Percentiles rank a stretch among this genome's conserved stretches.
Evolutionary conservation across 805 yeast species (phyloP).

Genomic region (Maudiozyma saulgeensis): DNA sequence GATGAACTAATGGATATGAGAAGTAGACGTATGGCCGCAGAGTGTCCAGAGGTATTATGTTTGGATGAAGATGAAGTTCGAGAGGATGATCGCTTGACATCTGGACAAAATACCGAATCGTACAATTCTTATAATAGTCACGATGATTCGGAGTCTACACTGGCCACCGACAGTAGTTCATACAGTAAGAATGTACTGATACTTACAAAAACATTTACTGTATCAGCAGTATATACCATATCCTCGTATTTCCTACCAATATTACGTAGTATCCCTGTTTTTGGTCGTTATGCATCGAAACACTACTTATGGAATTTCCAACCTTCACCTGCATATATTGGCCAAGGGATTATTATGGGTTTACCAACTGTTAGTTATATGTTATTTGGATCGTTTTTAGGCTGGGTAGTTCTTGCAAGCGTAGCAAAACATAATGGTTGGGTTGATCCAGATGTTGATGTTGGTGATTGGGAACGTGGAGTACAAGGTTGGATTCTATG

Average conservation of each 20-base stretch:
- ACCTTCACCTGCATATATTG: slow-evolving; percentile 94
- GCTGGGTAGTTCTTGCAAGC: slow-evolving; percentile 92
- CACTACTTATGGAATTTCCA: slow-evolving; percentile 78
- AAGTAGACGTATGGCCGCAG: slow-evolving; percentile 14
- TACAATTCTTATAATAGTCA: neutral
- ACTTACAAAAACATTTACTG: slow-evolving; percentile 48
- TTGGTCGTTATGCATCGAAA: slow-evolving; percentile 55
- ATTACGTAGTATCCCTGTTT: slow-evolving; percentile 59
- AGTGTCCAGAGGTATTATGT: slow-evolving; percentile 21
- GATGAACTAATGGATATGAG: slow-evolving; percentile 30
- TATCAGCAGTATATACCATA: slow-evolving; percentile 68
- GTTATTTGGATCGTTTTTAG: slow-evolving; percentile 81
- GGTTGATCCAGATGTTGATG: slow-evolving; percentile 81
- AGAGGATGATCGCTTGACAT: neutral
- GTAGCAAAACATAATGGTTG: slow-evolving; percentile 58
- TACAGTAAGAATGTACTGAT: slow-evolving; percentile 47
- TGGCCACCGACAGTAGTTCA: neutral
- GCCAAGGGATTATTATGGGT: slow-evolving; percentile 98
- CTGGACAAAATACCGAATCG: neutral
- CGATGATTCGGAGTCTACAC: neutral
- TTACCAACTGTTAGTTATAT: slow-evolving; percentile 80
- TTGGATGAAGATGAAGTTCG: slow-evolving; percentile 8
- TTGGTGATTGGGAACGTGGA: slow-evolving; percentile 77
- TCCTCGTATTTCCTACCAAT: slow-evolving; percentile 65
- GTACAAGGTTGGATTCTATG: slow-evolving; percentile 97